Conservation (phyloP, 495 filamentous ascomycete genomes). For the Trichoderma asperelloides region DNA sequence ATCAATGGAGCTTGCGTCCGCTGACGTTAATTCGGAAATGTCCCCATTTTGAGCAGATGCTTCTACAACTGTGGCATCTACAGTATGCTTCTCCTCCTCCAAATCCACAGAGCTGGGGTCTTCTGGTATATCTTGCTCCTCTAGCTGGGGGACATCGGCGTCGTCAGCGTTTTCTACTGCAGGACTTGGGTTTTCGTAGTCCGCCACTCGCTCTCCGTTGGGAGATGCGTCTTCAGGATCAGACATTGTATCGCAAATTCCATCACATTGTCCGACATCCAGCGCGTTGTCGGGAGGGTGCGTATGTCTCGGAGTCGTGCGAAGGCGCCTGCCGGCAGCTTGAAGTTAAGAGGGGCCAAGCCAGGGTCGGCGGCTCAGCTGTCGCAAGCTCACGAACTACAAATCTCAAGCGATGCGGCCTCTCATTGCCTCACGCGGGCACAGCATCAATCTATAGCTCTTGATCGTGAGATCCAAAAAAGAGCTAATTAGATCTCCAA, state of each 20-base stretch:
- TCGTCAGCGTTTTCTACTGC: conserved; percentile 31
- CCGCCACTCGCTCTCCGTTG: conserved; percentile 3
- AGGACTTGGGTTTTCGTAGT: conserved; percentile 27
- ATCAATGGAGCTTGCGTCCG: conserved; percentile 34
- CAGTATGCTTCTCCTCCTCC: conserved; percentile 22
- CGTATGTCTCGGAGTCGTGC: background rate
- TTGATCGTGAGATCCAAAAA: background rate
- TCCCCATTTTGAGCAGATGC: conserved; percentile 16
- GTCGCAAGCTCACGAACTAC: background rate
- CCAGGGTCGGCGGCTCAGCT: background rate
- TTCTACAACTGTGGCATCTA: conserved; percentile 17
- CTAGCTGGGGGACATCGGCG: conserved; percentile 30
- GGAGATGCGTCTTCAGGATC: conserved; percentile 4
- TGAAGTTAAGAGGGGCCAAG: background rate
- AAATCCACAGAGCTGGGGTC: background rate
- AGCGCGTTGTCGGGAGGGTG: background rate
- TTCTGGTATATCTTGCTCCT: conserved; percentile 4
- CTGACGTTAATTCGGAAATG: conserved; percentile 35
- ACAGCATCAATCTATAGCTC: background rate
- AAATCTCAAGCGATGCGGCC: background rate
- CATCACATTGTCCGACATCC: background rate
- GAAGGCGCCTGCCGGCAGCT: background rate
- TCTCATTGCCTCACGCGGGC: background rate
- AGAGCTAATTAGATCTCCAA: background rate
- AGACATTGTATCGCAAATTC: conserved; percentile 10